Evolutionary conservation across 768 basidiomycete species (phyloP).

Genomic region (Aureoboletus auriporus): DNA sequence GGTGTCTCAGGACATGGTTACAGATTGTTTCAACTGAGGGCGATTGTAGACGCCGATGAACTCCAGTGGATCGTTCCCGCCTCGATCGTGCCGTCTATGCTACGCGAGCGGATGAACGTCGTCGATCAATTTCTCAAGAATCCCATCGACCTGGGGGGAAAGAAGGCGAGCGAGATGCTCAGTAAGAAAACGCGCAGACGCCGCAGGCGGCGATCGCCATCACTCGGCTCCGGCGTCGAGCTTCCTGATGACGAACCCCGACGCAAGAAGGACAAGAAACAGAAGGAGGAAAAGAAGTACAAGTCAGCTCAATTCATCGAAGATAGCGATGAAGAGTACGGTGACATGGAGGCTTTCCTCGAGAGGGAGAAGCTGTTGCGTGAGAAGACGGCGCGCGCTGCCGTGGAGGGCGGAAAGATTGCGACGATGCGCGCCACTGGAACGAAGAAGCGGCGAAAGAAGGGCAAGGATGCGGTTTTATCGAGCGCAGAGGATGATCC

Average conservation of each 20-base stretch:
- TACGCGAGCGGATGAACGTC: conserved; percentile 66
- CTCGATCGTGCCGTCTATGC: conserved; percentile 57
- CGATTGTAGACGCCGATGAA: conserved; percentile 55
- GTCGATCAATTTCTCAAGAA: conserved; percentile 79
- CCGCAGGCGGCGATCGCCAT: conserved; percentile 47
- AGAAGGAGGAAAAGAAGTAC: conserved; percentile 69
- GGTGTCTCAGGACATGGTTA: neutral
- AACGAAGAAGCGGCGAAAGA: conserved; percentile 56
- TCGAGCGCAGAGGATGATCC: conserved; percentile 34
- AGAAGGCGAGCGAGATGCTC: conserved; percentile 69
- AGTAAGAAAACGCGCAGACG: conserved; percentile 56
- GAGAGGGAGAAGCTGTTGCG: conserved; percentile 64
- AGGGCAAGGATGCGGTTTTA: conserved; percentile 41
- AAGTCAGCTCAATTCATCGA: conserved; percentile 90
- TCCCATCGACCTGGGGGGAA: conserved; percentile 79
- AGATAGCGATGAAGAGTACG: conserved; percentile 84
- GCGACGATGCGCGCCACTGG: conserved; percentile 43
- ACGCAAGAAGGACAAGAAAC: conserved; percentile 46
- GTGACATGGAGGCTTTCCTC: conserved; percentile 79
- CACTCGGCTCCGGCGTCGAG: conserved; percentile 42
- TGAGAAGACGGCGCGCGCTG: conserved; percentile 45
- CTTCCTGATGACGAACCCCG: conserved; percentile 33
- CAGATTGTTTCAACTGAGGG: conserved; percentile 6
- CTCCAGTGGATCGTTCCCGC: conserved; percentile 85
- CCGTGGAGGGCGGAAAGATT: conserved; percentile 40